Evolutionary conservation across 73 alveolate genomes (phyloP).

Genomic region (Paramecium octaurelia): DNA sequence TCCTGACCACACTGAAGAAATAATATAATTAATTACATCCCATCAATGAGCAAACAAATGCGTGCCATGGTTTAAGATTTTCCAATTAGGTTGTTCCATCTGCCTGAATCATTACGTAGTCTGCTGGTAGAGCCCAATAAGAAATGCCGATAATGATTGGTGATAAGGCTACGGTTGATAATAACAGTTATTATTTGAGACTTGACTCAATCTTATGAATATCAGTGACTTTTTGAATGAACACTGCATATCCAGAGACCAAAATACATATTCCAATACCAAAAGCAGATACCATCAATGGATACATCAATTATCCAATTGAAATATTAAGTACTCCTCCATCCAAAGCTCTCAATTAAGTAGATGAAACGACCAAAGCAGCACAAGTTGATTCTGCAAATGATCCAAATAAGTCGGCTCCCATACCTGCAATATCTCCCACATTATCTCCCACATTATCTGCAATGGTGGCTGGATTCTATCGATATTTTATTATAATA

Average conservation of each 20-base stretch:
- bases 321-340: background rate
- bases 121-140: constrained; percentile 65
- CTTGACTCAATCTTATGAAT: constrained; percentile 66
- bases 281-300: constrained; percentile 78
- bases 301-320: constrained; percentile 72
- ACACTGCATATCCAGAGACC: constrained; percentile 59
- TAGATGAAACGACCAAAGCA: constrained; percentile 86
- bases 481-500: background rate
- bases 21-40: constrained; percentile 62
- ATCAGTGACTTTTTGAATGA: constrained; percentile 61
- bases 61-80: constrained; percentile 38
- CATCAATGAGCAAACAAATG: constrained; percentile 68
- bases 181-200: constrained; percentile 56
- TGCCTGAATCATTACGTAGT: constrained; percentile 51
- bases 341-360: constrained; percentile 48
- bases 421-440: constrained; percentile 94
- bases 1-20: constrained; percentile 78
- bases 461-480: constrained; percentile 92
- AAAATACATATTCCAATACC: constrained; percentile 68
- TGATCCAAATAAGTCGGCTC: constrained; percentile 94
- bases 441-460: constrained; percentile 91
- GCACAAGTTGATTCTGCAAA: constrained; percentile 96
- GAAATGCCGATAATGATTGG: constrained; percentile 65
- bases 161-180: constrained; percentile 68
- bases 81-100: constrained; percentile 60